phyloP scores from a whole-genome alignment of 352 stramenopile species.

The Detonula confervacea region DNA sequence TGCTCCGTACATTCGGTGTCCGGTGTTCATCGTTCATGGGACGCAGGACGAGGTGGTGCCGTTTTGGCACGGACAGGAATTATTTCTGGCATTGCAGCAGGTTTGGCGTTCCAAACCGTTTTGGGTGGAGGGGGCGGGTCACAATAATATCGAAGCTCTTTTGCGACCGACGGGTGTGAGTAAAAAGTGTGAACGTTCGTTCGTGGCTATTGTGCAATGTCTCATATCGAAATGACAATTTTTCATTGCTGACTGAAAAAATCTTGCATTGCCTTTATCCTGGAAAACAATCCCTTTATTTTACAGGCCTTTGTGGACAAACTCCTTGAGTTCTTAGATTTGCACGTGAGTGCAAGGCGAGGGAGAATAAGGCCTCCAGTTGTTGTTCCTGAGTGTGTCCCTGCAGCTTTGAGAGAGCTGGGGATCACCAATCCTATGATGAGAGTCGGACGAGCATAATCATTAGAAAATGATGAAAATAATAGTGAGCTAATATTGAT shows the following conservation, averaged over 20 bases:
- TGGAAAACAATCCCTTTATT: not conserved
- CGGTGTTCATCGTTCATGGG: slow-evolving; percentile 98
- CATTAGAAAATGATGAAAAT: too few relatives aligned
- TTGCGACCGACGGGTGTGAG: slow-evolving; percentile 83
- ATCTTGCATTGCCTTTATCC: not conserved
- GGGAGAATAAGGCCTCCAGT: slow-evolving; percentile 58
- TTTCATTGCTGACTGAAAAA: not conserved
- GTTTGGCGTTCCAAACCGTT: slow-evolving; percentile 95
- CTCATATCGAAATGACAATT: not conserved
- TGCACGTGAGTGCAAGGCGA: slow-evolving; percentile 75
- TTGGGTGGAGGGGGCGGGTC: slow-evolving; percentile 95
- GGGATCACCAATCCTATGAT: slow-evolving; percentile 29
- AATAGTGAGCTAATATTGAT: too few relatives aligned
- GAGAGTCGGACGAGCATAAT: not conserved
- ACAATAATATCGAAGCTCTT: slow-evolving; percentile 99
- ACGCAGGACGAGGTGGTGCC: slow-evolving; percentile 98
- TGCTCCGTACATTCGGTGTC: slow-evolving; percentile 86
- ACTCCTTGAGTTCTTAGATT: slow-evolving; percentile 82
- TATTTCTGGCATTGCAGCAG: slow-evolving; percentile 92
- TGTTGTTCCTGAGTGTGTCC: slow-evolving; percentile 77
- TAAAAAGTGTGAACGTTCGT: too few relatives aligned
- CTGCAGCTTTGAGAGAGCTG: slow-evolving; percentile 66
- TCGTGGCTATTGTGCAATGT: too few relatives aligned
- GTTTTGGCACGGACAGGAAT: slow-evolving; percentile 95
- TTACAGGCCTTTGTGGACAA: slow-evolving; percentile 81